Conservation (phyloP, 2,329 filamentous ascomycete genomes). For the Sphaerulina vaccinii region DNA sequence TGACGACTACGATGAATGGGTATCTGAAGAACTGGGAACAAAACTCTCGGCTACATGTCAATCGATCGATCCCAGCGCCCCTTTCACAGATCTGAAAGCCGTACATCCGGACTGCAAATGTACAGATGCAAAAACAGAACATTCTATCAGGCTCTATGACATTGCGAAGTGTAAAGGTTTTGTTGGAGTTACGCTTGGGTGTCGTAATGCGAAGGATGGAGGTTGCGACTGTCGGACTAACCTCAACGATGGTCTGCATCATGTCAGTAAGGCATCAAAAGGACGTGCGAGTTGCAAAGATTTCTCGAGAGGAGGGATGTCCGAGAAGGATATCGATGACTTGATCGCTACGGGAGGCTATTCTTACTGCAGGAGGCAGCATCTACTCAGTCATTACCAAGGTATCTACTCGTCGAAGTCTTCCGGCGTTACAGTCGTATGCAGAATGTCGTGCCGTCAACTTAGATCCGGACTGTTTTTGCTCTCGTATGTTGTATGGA, state of each 20-base stretch:
- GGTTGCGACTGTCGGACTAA: slow-evolving; percentile 6
- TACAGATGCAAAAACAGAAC: not conserved
- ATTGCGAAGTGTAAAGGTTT: not conserved
- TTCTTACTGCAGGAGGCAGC: too few relatives aligned
- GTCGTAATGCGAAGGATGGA: slow-evolving; percentile 2
- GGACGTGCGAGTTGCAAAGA: not conserved
- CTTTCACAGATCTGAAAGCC: not conserved
- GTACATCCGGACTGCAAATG: slow-evolving; percentile 2
- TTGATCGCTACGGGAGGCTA: slow-evolving; percentile 1
- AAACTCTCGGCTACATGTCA: not conserved
- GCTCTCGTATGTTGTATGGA: too few relatives aligned
- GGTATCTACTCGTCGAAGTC: too few relatives aligned
- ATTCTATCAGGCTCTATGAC: not conserved
- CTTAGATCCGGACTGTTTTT: too few relatives aligned
- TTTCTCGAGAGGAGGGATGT: slow-evolving; percentile 1
- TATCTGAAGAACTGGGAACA: not conserved
- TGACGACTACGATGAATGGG: not conserved
- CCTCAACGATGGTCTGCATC: not conserved
- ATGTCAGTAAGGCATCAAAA: not conserved
- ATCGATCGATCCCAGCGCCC: not conserved
- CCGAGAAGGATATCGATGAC: slow-evolving; percentile 1
- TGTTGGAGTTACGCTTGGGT: not conserved
- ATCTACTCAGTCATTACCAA: too few relatives aligned
- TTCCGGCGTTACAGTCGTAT: too few relatives aligned
- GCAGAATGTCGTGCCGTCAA: too few relatives aligned